Evolutionary conservation across 768 basidiomycete species (phyloP).

Genomic region (Pleurotus tuoliensis): DNA sequence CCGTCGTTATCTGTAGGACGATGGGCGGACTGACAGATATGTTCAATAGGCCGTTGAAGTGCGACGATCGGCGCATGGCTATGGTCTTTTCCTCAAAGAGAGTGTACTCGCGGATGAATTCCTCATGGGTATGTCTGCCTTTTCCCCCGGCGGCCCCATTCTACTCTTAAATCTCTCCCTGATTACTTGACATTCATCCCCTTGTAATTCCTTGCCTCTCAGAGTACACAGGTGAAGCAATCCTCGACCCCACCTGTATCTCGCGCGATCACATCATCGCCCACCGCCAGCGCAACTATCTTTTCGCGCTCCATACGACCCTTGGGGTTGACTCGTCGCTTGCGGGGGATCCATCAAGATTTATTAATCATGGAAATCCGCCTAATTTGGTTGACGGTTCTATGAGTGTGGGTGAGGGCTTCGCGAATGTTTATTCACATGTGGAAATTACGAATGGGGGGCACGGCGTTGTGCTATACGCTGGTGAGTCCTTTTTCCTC

Average conservation of each 20-base stretch:
- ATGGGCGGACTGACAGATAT: slow-evolving; percentile 6
- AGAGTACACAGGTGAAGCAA: slow-evolving; percentile 71
- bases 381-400: slow-evolving; percentile 35
- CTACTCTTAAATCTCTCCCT: too few relatives aligned
- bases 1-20: not conserved
- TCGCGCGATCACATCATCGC: slow-evolving; percentile 33
- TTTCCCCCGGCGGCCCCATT: not conserved
- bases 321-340: slow-evolving; percentile 51
- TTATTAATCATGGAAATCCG: slow-evolving; percentile 53
- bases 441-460: slow-evolving; percentile 56
- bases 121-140: slow-evolving; percentile 36
- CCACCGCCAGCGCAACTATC: slow-evolving; percentile 56
- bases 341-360: slow-evolving; percentile 62
- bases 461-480: slow-evolving; percentile 61
- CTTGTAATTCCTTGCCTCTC: not conserved
- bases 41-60: slow-evolving; percentile 36
- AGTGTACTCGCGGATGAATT: slow-evolving; percentile 39
- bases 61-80: slow-evolving; percentile 38
- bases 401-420: slow-evolving; percentile 19
- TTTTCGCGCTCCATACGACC: slow-evolving; percentile 48
- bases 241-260: slow-evolving; percentile 46
- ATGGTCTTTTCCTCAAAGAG: slow-evolving; percentile 52
- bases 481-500: slow-evolving; percentile 29
- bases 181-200: too few relatives aligned
- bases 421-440: not conserved